phyloP scores from a whole-genome alignment of 176 grass and related monocot genomes.

The Hordeum vulgare region MorexV3_pseudomolecules_assembly NC_058522.1:536258809-536259308 shows the following conservation, averaged over 20 bases:
- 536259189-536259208: constrained; percentile 64
- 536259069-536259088: constrained; percentile 76
- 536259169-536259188: constrained; percentile 67
- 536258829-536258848: constrained; percentile 63
- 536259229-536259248: constrained; percentile 79
- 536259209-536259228: constrained; percentile 70
- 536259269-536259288: background rate
- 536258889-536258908: background rate
- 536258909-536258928: constrained; percentile 56
- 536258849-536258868: constrained; percentile 81
- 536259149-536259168: constrained; percentile 65
- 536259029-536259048: constrained; percentile 60
- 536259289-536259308: constrained; percentile 10
- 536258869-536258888: constrained; percentile 17
- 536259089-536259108: constrained; percentile 66
- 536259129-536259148: constrained; percentile 51
- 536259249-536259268: constrained; percentile 49
- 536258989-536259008: constrained; percentile 55
- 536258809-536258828: constrained; percentile 74
- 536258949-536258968: constrained; percentile 37
- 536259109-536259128: constrained; percentile 20
- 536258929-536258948: constrained; percentile 48
- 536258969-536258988: constrained; percentile 48
- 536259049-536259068: constrained; percentile 68
- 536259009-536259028: constrained; percentile 42